These are phyloP conservation scores for Hyphodiscus sp. DNA, from an alignment of 2,329 filamentous ascomycete genomes.

Conservation along the genomic window DNA sequence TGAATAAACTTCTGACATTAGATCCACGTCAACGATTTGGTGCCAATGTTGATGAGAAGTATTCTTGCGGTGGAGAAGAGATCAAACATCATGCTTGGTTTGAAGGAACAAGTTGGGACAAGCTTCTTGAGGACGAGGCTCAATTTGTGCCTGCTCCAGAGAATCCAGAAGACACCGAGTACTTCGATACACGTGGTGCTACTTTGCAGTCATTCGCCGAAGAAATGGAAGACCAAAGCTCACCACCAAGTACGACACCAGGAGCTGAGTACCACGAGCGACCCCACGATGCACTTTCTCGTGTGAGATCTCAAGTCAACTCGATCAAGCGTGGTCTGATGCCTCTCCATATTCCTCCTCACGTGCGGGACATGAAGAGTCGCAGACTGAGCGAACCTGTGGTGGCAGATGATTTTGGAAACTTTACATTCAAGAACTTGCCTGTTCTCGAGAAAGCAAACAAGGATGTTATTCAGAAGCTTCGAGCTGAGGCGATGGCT, in stretches of 20 bases:
- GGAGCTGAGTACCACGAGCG: conserved; percentile 77
- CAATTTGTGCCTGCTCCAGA: conserved; percentile 90
- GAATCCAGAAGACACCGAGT: conserved; percentile 95
- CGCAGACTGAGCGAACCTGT: conserved; percentile 87
- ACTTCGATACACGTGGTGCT: conserved; percentile 88
- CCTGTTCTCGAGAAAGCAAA: conserved; percentile 96
- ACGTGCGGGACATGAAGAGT: conserved; percentile 85
- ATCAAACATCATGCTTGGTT: conserved; percentile 91
- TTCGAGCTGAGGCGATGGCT: conserved; percentile 83
- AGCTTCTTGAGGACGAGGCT: conserved; percentile 86
- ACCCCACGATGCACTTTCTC: conserved; percentile 88
- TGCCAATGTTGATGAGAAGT: conserved; percentile 79
- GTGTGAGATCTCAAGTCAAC: conserved; percentile 80
- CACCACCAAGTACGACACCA: conserved; percentile 63
- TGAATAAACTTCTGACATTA: conserved; percentile 84
- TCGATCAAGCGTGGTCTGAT: conserved; percentile 87
- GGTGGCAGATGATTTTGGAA: conserved; percentile 86
- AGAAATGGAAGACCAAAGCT: conserved; percentile 84
- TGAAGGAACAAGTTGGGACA: conserved; percentile 78
- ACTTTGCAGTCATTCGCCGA: conserved; percentile 89
- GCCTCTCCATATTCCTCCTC: conserved; percentile 92
- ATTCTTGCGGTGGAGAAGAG: conserved; percentile 76
- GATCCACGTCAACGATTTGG: conserved; percentile 79
- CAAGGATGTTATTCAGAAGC: conserved; percentile 96
- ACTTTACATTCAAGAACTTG: conserved; percentile 94